Evolutionary conservation across 2,329 filamentous ascomycete species (phyloP), one percentile per base, ranked within the genome.

Genomic region (Trichothecium sympodiale): DNA sequence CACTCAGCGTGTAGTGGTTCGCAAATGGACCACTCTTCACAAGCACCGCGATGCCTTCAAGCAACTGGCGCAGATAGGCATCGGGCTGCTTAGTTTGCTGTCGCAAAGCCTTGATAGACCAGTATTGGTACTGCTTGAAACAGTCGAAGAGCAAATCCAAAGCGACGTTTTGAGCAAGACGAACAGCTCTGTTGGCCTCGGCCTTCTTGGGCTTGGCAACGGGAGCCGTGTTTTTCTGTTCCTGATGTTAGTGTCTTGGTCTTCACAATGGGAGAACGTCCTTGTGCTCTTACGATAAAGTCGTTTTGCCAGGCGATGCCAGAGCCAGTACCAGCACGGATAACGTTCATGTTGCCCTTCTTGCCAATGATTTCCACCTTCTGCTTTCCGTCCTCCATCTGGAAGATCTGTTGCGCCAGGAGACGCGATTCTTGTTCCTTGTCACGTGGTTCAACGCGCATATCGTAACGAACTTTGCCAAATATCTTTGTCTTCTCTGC

Each of bases 61-160:
- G 62, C 1, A 80, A 81, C 53, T 91, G 77, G 37, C 89, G 86
- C 42, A 98, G 74, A 56, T 88, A 96, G n/a, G 82, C 79, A 55
- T 96, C 91, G 2, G 91, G 91, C 60, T 98, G 91, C 40, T 80
- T 74, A 28, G 93, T 74, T 41, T 72, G 66, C 34, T 77, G 69
- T 43, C 86, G 85, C 46, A 98, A 73, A 5, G 82, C 76, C 52
- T 85, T 88, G 69, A 96, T 83, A n/a, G 83, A 79, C 88, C 89
- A 98, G 60, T 91, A 96, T 48, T 80, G 78, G 67, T 83, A 94
- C 50, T 82, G 67, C 38, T 80, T 75, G 75, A 95, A 98, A 53
- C 80, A 82, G 33, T 72, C 64, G 65, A 89, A 87, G 41, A 98
- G 78, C 44, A 76, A 72, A 61, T 95, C 88, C 60, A 94, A 64